Evolutionary conservation across 768 basidiomycete genomes (phyloP).

Genomic region (Inosperma sp.): DNA sequence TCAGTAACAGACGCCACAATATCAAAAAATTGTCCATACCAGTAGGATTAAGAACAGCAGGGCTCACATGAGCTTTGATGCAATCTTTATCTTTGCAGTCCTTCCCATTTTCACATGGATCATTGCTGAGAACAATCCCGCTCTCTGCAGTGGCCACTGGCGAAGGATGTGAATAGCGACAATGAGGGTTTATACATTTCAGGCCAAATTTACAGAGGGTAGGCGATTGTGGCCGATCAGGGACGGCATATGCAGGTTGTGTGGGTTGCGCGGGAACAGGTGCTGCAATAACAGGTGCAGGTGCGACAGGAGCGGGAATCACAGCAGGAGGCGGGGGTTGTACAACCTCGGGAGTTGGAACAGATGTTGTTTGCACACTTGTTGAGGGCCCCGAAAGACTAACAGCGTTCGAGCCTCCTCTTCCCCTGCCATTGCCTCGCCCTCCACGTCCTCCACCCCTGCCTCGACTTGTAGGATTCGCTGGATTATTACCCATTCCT

Average conservation of each 20-base stretch:
- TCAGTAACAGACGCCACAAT: constrained; percentile 8
- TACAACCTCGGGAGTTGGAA: constrained; percentile 25
- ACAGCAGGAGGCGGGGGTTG: constrained; percentile 13
- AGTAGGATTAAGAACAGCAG: constrained; percentile 68
- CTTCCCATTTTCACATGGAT: constrained; percentile 85
- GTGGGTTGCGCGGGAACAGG: constrained; percentile 29
- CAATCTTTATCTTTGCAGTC: constrained; percentile 93
- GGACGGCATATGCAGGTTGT: constrained; percentile 47
- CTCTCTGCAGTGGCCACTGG: constrained; percentile 96
- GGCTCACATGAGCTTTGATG: constrained; percentile 85
- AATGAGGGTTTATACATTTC: constrained; percentile 87
- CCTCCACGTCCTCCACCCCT: constrained; percentile 41
- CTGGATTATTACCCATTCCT: constrained; percentile 15
- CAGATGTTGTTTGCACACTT: constrained; percentile 7
- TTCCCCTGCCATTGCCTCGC: constrained; percentile 45
- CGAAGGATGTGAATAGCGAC: constrained; percentile 90
- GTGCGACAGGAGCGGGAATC: constrained; percentile 21
- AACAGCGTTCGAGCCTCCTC: constrained; percentile 40
- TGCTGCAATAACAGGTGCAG: constrained; percentile 23
- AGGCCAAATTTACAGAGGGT: constrained; percentile 91
- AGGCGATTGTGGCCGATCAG: constrained; percentile 81
- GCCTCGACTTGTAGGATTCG: constrained; percentile 33
- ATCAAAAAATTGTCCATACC: constrained; percentile 34
- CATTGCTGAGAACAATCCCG: constrained; percentile 91
- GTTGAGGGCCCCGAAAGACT: constrained; percentile 14